A percentile compares a stretch with the other conserved stretches of the same genome.
These are phyloP conservation scores for Striga asiatica DNA, from an alignment of 257 asterid species.

Conservation along the genomic window DNA sequence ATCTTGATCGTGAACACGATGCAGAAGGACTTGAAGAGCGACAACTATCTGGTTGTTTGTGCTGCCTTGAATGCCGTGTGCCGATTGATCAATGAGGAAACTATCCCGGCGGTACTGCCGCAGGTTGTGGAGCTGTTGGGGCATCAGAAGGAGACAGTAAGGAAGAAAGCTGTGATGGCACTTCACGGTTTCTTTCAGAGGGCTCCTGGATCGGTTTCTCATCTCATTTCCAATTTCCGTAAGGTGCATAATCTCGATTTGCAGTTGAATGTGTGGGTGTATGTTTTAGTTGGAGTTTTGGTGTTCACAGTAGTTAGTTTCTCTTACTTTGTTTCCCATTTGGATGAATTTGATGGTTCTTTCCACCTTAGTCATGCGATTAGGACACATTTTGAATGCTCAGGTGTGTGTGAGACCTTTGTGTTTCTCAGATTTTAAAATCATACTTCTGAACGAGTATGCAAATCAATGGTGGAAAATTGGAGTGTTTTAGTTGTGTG, in stretches of 20 bases:
- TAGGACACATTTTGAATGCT: neutral
- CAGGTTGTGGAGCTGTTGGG: conserved; percentile 80
- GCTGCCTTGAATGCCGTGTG: conserved; percentile 89
- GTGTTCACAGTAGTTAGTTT: neutral
- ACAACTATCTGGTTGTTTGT: conserved; percentile 74
- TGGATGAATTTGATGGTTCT: neutral
- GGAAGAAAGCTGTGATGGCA: conserved; percentile 97
- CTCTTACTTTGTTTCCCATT: neutral
- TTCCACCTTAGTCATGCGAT: conserved; percentile 8
- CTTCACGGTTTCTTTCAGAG: conserved; percentile 77
- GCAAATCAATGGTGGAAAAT: neutral
- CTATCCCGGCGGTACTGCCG: conserved; percentile 90
- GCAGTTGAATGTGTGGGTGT: neutral
- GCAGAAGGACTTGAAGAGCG: conserved; percentile 95
- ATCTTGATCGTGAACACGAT: conserved; percentile 90
- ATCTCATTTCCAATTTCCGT: conserved; percentile 73
- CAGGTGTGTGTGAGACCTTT: neutral
- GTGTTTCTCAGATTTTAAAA: neutral
- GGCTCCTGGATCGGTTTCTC: conserved; percentile 77
- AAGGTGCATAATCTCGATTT: conserved; percentile 46
- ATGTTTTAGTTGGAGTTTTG: neutral
- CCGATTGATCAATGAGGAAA: conserved; percentile 91
- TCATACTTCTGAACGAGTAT: neutral
- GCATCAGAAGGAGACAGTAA: conserved; percentile 85
- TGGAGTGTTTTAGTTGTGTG: neutral